phyloP scores from a whole-genome alignment of 176 grass and related monocot species.

The Oryza nivara region DNA sequence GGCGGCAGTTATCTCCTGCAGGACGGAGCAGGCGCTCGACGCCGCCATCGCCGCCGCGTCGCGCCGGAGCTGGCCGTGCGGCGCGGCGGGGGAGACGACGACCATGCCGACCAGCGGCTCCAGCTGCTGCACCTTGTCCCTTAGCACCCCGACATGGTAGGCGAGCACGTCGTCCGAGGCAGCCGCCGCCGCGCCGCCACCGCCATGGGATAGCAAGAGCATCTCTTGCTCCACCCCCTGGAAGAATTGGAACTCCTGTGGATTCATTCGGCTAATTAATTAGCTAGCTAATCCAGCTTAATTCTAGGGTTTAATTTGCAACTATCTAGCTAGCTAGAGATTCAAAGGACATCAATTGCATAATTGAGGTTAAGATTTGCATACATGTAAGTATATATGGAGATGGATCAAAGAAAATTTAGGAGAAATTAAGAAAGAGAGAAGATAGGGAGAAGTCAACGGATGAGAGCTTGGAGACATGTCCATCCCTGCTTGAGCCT shows the following conservation, averaged over 20 bases:
- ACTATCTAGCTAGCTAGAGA: too few relatives aligned
- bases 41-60: neutral
- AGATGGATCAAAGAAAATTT: neutral
- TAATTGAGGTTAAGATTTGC: neutral
- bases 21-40: neutral
- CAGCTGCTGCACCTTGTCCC: slow-evolving; percentile 27
- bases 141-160: slow-evolving; percentile 13
- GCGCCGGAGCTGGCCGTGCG: neutral
- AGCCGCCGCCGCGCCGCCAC: too few relatives aligned
- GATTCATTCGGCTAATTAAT: slow-evolving; percentile 3
- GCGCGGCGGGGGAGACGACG: slow-evolving; percentile 1
- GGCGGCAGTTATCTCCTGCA: neutral
- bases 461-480: neutral
- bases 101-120: slow-evolving; percentile 29
- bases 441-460: slow-evolving; percentile 11
- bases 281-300: neutral
- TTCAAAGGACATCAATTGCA: neutral
- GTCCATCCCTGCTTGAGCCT: slow-evolving; percentile 29
- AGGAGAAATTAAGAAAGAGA: neutral
- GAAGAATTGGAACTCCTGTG: slow-evolving; percentile 10
- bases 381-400: neutral
- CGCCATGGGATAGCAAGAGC: neutral
- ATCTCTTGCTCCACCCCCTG: neutral
- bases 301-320: slow-evolving; percentile 4
- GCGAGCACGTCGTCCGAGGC: neutral